Percentiles rank a stretch among this genome's conserved stretches.
phyloP scores from a whole-genome alignment of 2,329 filamentous ascomycete genomes.

The Penicillium brasilianum region DNA sequence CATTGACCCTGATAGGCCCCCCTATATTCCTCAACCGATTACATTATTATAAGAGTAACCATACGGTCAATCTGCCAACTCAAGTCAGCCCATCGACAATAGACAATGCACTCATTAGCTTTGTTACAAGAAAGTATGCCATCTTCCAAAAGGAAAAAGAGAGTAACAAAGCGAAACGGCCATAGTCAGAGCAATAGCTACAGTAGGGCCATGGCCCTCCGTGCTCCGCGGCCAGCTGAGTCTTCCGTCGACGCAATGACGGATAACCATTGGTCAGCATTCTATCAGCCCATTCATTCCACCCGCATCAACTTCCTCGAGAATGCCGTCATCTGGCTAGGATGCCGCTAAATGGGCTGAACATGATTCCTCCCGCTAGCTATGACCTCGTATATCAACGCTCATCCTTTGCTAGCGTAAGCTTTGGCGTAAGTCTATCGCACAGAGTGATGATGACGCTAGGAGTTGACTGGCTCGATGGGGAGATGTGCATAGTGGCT shows the following conservation, averaged over 20 bases:
- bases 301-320: neutral
- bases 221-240: neutral
- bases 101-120: neutral
- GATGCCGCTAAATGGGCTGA: neutral
- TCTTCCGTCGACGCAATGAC: neutral
- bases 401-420: neutral
- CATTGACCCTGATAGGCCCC: neutral
- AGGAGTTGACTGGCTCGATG: neutral
- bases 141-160: neutral
- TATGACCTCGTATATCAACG: neutral
- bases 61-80: neutral
- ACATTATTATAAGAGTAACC: neutral
- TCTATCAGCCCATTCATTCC: neutral
- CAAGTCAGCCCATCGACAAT: neutral
- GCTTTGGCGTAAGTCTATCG: neutral
- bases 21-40: neutral
- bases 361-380: neutral
- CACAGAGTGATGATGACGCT: neutral
- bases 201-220: neutral
- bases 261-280: neutral
- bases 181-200: neutral
- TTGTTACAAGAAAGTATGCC: neutral
- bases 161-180: neutral
- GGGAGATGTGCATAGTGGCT: neutral
- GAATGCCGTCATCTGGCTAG: neutral